Percentiles rank a stretch among this genome's conserved stretches.
Conservation (phyloP, 495 filamentous ascomycete genomes). For the Hypoxylon subgilvum region DNA sequence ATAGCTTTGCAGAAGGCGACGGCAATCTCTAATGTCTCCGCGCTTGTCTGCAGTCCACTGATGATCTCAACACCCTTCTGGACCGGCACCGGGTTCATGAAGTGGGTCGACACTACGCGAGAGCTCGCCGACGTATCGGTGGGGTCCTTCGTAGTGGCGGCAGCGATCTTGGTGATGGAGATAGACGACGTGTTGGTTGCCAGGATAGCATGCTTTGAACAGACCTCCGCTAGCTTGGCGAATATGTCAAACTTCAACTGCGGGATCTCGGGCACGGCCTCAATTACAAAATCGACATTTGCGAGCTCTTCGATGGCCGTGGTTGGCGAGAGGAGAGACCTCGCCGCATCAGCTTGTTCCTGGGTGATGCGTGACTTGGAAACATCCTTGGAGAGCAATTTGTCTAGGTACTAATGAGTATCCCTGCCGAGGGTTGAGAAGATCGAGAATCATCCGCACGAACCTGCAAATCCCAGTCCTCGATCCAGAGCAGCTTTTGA, state of each 20-base stretch:
- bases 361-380: slow-evolving; percentile 80
- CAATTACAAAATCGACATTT: slow-evolving; percentile 95
- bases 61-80: slow-evolving; percentile 99
- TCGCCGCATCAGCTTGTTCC: slow-evolving; percentile 72
- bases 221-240: slow-evolving; percentile 78
- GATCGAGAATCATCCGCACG: slow-evolving; percentile 5
- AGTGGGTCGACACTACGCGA: slow-evolving; percentile 93
- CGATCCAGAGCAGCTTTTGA: slow-evolving; percentile 89
- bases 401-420: slow-evolving; percentile 62
- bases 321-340: slow-evolving; percentile 69
- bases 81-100: slow-evolving; percentile 98
- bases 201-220: slow-evolving; percentile 85
- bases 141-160: slow-evolving; percentile 75
- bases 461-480: slow-evolving; percentile 87
- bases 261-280: slow-evolving; percentile 94
- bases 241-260: slow-evolving; percentile 89
- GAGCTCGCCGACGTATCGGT: slow-evolving; percentile 81
- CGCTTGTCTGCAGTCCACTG: slow-evolving; percentile 85
- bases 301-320: slow-evolving; percentile 79
- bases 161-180: slow-evolving; percentile 93
- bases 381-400: slow-evolving; percentile 90
- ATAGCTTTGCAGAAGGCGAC: slow-evolving; percentile 85
- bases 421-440: slow-evolving; percentile 1
- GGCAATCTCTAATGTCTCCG: slow-evolving; percentile 80
- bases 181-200: slow-evolving; percentile 98